Conservation (phyloP, 345 rosid genomes). For the Nephelium lappaceum region DNA sequence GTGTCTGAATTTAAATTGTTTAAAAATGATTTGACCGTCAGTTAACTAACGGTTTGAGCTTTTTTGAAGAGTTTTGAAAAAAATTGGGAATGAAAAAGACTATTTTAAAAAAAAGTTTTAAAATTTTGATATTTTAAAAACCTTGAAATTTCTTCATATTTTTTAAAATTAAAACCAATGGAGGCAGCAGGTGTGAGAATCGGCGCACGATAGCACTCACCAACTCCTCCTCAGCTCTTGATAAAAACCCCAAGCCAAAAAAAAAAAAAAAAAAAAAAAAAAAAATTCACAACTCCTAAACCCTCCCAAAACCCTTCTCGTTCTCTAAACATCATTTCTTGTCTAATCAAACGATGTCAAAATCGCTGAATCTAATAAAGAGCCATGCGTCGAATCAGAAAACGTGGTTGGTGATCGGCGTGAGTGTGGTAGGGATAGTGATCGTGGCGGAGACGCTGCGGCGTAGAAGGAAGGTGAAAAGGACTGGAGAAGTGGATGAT, state of each 20-base stretch:
- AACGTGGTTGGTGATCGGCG: slow-evolving; percentile 77
- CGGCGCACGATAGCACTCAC: slow-evolving; percentile 5
- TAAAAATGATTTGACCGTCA: no score
- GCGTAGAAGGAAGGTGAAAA: slow-evolving; percentile 49
- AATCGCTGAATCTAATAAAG: slow-evolving; percentile 46
- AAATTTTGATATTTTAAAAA: no score
- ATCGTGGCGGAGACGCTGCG: slow-evolving; percentile 69
- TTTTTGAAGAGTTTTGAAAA: no score
- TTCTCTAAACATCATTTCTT: neutral
- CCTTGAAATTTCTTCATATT: no score
- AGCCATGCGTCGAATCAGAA: slow-evolving; percentile 61
- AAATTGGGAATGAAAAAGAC: no score
- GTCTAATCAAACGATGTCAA: slow-evolving; percentile 38
- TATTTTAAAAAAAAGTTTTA: no score
- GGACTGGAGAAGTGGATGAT: slow-evolving; percentile 53
- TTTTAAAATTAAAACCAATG: neutral
- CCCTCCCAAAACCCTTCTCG: slow-evolving; percentile 9
- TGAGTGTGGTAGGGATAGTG: slow-evolving; percentile 73
- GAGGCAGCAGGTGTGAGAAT: neutral
- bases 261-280: no score
- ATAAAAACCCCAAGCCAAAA: neutral
- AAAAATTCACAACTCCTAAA: neutral
- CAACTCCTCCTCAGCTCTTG: neutral
- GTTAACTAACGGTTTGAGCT: no score
- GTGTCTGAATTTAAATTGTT: no score